Evolutionary conservation across 2,329 filamentous ascomycete genomes (phyloP), one percentile per base, ranked within the genome.

Genomic region (Capronia americana): DNA sequence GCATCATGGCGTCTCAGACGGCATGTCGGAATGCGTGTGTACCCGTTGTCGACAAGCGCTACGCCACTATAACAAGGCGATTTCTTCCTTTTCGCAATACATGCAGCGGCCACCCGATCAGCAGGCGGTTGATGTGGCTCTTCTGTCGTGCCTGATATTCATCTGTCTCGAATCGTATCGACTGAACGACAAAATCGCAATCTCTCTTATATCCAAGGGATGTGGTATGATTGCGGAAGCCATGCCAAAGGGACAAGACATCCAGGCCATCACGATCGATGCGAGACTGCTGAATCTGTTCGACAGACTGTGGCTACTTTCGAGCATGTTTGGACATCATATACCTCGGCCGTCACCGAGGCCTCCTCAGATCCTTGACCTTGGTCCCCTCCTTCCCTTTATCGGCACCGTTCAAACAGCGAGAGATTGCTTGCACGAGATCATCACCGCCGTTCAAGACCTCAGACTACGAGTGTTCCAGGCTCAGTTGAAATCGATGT

Each of bases 31-130:
- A n/a, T 60, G 57, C 12, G n/a, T 34, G 23, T 60, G 57, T 26
- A 3, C 57, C 17, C 57, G 50, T 28, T 60, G 57, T 53, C 57
- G 57, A 24, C 57, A 60, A 60, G 46, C 57, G 24, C 44, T 60
- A 4, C 57, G 57, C 20, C 34, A 60, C 46, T 60, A 60, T 28
- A 51, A 51, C 46, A 60, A 60, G 50, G 48, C 57, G 17, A 60
- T 60, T 46, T 12, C 20, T 3, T 30, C 57, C 28, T 60, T 60
- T 30, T 51, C 57, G 11, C 17, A 60, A 11, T 60, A 30, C 4
- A 28, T 60, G 26, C 57, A 60, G n/a, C 26, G 41, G 46, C 46
- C 57, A 10, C 11, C 26, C 28, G 23, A 24, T 14, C 44, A 30
- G 17, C 46, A 26, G 20, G 28, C 57, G 8, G 20, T 46, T 20